A percentile compares a stretch with the other conserved stretches of the same genome.
These are phyloP conservation scores for Inga laurina DNA, from an alignment of 306 rosid species.

Conservation along the genomic window DNA sequence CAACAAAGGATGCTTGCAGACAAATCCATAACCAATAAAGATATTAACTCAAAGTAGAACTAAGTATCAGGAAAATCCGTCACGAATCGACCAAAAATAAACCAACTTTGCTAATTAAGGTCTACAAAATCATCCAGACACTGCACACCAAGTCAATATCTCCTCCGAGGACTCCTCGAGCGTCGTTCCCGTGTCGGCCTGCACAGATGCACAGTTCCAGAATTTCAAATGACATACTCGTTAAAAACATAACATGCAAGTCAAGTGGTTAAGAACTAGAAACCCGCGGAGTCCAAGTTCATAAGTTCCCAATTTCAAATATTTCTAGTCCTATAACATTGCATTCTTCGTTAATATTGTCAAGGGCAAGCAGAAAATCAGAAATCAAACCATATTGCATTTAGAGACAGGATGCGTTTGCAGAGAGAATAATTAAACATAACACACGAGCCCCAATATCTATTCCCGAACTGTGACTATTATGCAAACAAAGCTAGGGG, in stretches of 20 bases:
- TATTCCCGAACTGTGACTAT: not conserved
- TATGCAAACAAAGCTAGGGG: not conserved
- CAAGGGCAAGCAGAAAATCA: not conserved
- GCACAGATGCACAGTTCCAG: slow-evolving; percentile 34
- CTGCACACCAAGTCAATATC: slow-evolving; percentile 54
- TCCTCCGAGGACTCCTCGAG: slow-evolving; percentile 95
- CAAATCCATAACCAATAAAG: slow-evolving; percentile 29
- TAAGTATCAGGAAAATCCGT: slow-evolving; percentile 31
- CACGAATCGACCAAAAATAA: slow-evolving; percentile 23
- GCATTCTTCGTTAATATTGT: not conserved
- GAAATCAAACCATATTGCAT: not conserved
- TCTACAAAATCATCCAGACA: slow-evolving; percentile 34
- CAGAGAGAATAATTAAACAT: not conserved
- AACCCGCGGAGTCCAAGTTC: not conserved
- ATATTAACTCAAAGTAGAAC: slow-evolving; percentile 30
- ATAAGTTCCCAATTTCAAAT: not conserved
- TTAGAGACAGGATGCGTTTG: not conserved
- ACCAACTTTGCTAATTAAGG: slow-evolving; percentile 28
- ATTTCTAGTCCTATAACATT: not conserved
- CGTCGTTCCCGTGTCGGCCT: slow-evolving; percentile 84
- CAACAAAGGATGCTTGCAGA: slow-evolving; percentile 6
- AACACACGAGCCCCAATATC: too few species aligned
- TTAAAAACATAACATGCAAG: slow-evolving; percentile 5
- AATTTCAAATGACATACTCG: slow-evolving; percentile 3
- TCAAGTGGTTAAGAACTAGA: not conserved